Conservation (phyloP, 1,284 basidiomycete species). For the Tranzscheliella williamsii region DNA sequence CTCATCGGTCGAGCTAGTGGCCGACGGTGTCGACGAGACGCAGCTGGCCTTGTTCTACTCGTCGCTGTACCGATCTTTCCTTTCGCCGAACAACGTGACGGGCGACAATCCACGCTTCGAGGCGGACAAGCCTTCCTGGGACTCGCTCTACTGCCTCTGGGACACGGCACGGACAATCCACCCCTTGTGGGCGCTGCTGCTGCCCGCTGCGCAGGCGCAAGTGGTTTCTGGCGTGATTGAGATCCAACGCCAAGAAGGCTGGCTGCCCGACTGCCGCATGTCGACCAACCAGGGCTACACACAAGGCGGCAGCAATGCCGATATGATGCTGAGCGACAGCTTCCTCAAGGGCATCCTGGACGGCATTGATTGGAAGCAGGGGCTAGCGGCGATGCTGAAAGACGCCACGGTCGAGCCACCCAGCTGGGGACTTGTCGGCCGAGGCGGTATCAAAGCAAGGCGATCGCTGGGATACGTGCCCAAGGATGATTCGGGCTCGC, state of each 20-base stretch:
- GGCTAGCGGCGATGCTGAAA: constrained; percentile 39
- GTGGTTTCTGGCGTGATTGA: constrained; percentile 52
- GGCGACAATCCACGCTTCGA: constrained; percentile 73
- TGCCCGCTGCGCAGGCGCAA: constrained; percentile 15
- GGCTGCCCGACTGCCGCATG: constrained; percentile 35
- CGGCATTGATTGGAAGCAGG: constrained; percentile 48
- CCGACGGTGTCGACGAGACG: constrained; percentile 8
- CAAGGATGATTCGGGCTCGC: constrained; percentile 21
- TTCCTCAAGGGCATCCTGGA: constrained; percentile 51
- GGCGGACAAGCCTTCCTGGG: constrained; percentile 70
- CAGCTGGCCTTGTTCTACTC: constrained; percentile 66
- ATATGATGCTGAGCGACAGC: constrained; percentile 55
- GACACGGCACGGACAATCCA: constrained; percentile 53
- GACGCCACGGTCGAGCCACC: constrained; percentile 37
- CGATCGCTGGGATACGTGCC: constrained; percentile 49
- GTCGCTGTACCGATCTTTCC: constrained; percentile 69
- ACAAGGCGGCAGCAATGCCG: constrained; percentile 48
- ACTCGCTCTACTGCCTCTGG: constrained; percentile 70
- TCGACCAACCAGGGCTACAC: constrained; percentile 62
- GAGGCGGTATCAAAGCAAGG: constrained; percentile 47
- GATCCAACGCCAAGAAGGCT: constrained; percentile 67
- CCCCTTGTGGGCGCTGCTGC: constrained; percentile 20
- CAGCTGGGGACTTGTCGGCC: constrained; percentile 24
- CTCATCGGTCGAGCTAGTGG: constrained; percentile 3
- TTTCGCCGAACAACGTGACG: constrained; percentile 72